Evolutionary conservation across 163 green algal genomes (phyloP).

Genomic region (Volvox carteri): DNA sequence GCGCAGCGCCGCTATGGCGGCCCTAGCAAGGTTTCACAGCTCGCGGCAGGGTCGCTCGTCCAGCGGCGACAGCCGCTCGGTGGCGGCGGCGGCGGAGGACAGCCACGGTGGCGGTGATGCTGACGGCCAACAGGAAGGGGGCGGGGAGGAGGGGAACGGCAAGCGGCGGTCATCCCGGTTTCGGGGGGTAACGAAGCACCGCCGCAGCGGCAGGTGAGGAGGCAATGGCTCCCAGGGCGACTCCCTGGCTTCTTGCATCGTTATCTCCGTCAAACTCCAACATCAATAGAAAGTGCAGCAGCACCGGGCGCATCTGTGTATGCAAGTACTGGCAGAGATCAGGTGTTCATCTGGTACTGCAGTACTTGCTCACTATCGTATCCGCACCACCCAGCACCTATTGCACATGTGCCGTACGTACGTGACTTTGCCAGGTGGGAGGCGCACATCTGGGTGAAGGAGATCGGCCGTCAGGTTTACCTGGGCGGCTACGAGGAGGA

Average conservation of each 20-base stretch:
- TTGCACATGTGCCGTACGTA: not conserved
- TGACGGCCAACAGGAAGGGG: not conserved
- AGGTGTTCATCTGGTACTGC: not conserved
- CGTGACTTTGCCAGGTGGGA: conserved; percentile 69
- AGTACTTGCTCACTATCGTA: not conserved
- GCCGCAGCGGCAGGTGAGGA: conserved; percentile 56
- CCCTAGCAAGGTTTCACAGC: not conserved
- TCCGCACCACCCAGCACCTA: too few relatives aligned
- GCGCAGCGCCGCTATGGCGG: conserved; percentile 24
- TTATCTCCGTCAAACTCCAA: not conserved
- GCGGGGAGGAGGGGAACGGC: not conserved
- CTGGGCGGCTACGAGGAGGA: conserved; percentile 89
- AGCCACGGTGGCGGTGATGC: not conserved
- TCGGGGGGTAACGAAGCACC: conserved; percentile 57
- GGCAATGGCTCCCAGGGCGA: not conserved
- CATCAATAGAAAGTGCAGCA: not conserved
- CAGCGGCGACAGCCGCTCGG: conserved; percentile 5
- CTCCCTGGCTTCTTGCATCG: not conserved
- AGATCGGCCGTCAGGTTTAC: conserved; percentile 83
- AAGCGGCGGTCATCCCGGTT: conserved; percentile 50
- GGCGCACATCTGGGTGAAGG: conserved; percentile 82
- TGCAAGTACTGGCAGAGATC: not conserved
- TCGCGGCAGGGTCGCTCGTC: not conserved
- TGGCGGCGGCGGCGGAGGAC: not conserved
- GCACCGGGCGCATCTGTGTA: not conserved